These are phyloP conservation scores for Pleurotus djamor DNA, from an alignment of 768 basidiomycete species.

Conservation along the genomic window DNA sequence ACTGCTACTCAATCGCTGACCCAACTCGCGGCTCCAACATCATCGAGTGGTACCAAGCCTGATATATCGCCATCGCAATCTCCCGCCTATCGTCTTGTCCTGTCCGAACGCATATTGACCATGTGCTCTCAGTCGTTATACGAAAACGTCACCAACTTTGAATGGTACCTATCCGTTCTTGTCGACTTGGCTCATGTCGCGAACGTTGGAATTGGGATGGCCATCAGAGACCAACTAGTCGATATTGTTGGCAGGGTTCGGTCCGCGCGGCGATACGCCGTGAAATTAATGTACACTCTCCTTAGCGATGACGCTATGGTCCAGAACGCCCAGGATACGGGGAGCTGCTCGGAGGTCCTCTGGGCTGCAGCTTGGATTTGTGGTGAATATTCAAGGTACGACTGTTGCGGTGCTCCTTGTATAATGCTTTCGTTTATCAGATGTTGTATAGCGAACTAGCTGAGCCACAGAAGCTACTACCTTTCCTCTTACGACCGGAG, in stretches of 20 bases:
- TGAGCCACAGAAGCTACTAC: conserved; percentile 72
- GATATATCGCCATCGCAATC: conserved; percentile 62
- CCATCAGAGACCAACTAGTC: conserved; percentile 82
- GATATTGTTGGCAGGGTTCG: conserved; percentile 85
- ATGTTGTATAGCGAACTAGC: conserved; percentile 60
- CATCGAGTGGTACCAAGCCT: conserved; percentile 26
- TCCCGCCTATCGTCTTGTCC: conserved; percentile 80
- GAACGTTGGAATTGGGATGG: conserved; percentile 70
- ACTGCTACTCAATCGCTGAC: conserved; percentile 62
- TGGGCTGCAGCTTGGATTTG: conserved; percentile 98
- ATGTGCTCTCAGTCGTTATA: conserved; percentile 86
- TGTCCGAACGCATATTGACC: conserved; percentile 80
- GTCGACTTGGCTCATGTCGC: conserved; percentile 90
- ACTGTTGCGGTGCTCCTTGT: background rate
- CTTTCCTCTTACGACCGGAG: conserved; percentile 63
- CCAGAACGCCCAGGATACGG: conserved; percentile 62
- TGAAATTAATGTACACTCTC: conserved; percentile 80
- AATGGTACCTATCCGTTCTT: conserved; percentile 96
- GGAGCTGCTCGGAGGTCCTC: conserved; percentile 80
- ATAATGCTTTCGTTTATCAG: conserved; percentile 2
- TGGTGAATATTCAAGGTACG: conserved; percentile 83
- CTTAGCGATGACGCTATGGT: conserved; percentile 78
- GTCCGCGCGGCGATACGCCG: conserved; percentile 73
- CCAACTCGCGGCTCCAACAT: conserved; percentile 33
- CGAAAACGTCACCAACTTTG: conserved; percentile 87